These are phyloP conservation scores for Pleurotus pulmonarius DNA, from an alignment of 768 basidiomycete genomes.

Conservation along the genomic window DNA sequence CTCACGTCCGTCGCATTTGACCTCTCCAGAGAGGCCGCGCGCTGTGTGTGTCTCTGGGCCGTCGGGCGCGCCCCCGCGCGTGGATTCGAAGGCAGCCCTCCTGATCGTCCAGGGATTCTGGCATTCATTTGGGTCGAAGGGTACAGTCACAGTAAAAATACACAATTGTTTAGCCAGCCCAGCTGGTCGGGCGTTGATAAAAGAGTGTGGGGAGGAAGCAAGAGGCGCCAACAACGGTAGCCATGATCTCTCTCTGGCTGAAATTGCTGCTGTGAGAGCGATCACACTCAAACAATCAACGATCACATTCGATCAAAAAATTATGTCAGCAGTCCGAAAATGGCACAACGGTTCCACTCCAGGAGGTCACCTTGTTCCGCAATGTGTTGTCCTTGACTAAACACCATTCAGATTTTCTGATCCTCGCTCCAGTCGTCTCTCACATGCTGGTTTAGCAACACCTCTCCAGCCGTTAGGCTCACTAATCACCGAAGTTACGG, in stretches of 20 bases:
- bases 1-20: conserved; percentile 10
- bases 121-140: conserved; percentile 10
- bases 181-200: conserved; percentile 16
- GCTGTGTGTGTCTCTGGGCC: conserved; percentile 9
- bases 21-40: conserved; percentile 7
- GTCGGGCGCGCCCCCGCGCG: conserved; percentile 34
- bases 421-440: too few relatives aligned
- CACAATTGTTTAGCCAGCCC: conserved; percentile 12
- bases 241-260: neutral
- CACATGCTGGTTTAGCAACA: too few relatives aligned
- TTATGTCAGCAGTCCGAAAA: too few relatives aligned
- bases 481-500: too few relatives aligned
- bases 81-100: conserved; percentile 36
- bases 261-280: neutral
- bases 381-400: too few relatives aligned
- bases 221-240: conserved; percentile 1
- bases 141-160: neutral
- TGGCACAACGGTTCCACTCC: too few relatives aligned
- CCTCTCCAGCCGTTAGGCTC: too few relatives aligned
- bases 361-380: too few relatives aligned
- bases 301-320: neutral
- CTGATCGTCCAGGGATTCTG: conserved; percentile 17
- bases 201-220: conserved; percentile 5
- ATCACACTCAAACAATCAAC: neutral
- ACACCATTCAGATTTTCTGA: too few relatives aligned